Conservation (phyloP, 768 basidiomycete genomes). For the Lentinula sp. region DNA sequence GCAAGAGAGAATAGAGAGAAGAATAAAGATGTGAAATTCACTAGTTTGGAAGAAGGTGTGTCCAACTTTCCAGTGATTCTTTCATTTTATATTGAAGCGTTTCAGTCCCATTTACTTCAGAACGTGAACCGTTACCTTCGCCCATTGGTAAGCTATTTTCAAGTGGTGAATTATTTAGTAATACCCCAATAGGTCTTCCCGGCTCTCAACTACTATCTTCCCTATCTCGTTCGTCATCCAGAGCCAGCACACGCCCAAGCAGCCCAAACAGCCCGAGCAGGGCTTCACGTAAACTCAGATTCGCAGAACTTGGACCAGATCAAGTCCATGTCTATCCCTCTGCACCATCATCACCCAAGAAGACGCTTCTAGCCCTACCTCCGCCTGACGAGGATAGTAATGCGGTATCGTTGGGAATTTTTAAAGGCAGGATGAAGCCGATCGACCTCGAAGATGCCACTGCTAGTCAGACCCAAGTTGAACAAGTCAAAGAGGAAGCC, state of each 20-base stretch:
- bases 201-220: neutral
- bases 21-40: neutral
- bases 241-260: constrained; percentile 12
- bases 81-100: neutral
- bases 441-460: neutral
- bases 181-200: neutral
- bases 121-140: neutral
- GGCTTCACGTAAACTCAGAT: constrained; percentile 59
- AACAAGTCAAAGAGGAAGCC: constrained; percentile 58
- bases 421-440: neutral
- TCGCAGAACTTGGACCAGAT: constrained; percentile 67
- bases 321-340: constrained; percentile 84
- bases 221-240: neutral
- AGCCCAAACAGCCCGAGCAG: constrained; percentile 29
- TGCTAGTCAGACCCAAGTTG: neutral
- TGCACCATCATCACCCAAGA: constrained; percentile 69
- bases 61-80: neutral
- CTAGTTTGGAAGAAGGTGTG: neutral
- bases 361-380: constrained; percentile 52
- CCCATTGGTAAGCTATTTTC: neutral
- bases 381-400: constrained; percentile 33
- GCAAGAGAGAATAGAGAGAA: constrained; percentile 39
- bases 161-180: neutral
- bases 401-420: constrained; percentile 15
- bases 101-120: constrained; percentile 6